Evolutionary conservation across 768 basidiomycete genomes (phyloP).

Genomic region (Ramaria sp.): DNA sequence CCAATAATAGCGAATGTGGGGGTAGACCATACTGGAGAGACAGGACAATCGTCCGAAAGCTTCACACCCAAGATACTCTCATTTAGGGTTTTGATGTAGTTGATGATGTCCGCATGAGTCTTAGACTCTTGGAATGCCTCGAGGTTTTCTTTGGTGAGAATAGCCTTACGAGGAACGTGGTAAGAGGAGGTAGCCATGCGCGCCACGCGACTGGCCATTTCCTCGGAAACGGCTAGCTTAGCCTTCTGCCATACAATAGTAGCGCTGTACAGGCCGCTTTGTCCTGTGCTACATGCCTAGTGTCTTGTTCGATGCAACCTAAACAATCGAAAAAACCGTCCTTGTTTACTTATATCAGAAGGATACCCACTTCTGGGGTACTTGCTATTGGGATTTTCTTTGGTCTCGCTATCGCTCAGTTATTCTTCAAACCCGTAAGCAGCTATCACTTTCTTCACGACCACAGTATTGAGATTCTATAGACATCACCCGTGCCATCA

Average conservation of each 20-base stretch:
- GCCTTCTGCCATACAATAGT: not conserved
- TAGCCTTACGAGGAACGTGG: slow-evolving; percentile 51
- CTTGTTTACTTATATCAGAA: not conserved
- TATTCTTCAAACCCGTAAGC: slow-evolving; percentile 21
- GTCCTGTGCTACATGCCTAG: not conserved
- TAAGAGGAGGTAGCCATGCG: slow-evolving; percentile 20
- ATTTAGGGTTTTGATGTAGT: slow-evolving; percentile 69
- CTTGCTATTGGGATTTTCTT: slow-evolving; percentile 50
- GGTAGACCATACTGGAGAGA: slow-evolving; percentile 37
- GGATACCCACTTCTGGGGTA: slow-evolving; percentile 43
- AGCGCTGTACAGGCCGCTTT: not conserved
- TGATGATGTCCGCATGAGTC: slow-evolving; percentile 55
- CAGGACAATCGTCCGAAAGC: slow-evolving; percentile 49
- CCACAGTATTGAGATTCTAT: slow-evolving; percentile 30
- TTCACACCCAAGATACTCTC: slow-evolving; percentile 65
- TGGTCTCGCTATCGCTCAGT: slow-evolving; percentile 45
- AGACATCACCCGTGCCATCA: slow-evolving; percentile 31
- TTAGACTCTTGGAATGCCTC: slow-evolving; percentile 68
- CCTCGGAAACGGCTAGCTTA: not conserved
- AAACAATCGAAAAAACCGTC: not conserved
- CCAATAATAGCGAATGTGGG: not conserved
- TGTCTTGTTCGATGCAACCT: not conserved
- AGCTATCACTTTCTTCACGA: not conserved
- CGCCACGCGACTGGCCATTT: not conserved
- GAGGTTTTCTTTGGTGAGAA: slow-evolving; percentile 70